phyloP scores from a whole-genome alignment of 2,329 filamentous ascomycete genomes.

The Hymenoscyphus salicellus region DNA sequence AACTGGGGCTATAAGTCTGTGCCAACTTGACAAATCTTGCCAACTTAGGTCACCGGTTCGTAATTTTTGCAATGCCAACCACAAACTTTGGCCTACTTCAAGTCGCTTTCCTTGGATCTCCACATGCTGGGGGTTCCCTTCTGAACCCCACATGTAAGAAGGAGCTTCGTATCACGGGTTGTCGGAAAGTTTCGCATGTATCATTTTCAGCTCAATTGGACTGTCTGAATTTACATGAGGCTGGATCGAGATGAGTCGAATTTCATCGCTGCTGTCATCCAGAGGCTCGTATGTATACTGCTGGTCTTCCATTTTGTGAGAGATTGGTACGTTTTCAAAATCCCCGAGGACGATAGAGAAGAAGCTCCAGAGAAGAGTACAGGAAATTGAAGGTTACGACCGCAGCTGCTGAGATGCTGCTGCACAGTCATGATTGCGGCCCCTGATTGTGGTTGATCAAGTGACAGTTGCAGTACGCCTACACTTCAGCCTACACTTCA shows the following conservation, averaged over 20 bases:
- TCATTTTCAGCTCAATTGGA: background rate
- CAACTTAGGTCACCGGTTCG: no score
- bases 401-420: no score
- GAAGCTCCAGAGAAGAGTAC: no score
- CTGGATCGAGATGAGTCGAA: background rate
- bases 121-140: background rate
- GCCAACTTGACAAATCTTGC: no score
- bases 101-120: background rate
- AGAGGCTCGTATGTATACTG: background rate
- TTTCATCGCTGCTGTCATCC: background rate
- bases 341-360: no score
- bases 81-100: background rate
- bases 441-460: no score
- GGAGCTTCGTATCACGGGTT: background rate
- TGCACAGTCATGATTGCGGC: no score
- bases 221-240: background rate
- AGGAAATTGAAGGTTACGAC: no score
- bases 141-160: background rate
- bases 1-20: no score
- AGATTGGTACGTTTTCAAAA: background rate
- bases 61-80: background rate
- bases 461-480: no score
- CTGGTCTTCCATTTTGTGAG: background rate
- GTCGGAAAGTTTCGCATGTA: background rate
- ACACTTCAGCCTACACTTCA: no score